Evolutionary conservation across 768 basidiomycete species (phyloP).

Genomic region (Cantharellus cinnabarinus): DNA sequence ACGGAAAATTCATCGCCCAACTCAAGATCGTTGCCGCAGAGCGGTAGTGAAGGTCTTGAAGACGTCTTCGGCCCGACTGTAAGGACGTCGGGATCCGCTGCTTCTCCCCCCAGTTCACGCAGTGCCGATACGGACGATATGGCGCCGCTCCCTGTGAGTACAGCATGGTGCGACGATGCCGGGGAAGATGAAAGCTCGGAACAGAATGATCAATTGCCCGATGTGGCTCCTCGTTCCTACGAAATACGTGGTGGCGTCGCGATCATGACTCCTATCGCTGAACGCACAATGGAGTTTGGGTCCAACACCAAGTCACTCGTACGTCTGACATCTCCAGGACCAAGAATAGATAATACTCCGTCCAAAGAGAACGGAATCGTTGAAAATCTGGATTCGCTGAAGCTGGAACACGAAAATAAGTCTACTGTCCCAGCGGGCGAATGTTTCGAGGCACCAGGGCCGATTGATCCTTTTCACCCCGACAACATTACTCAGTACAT

Average conservation of each 20-base stretch:
- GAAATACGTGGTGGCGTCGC: slow-evolving; percentile 39
- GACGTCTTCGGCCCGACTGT: too few relatives aligned
- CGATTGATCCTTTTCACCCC: slow-evolving; percentile 48
- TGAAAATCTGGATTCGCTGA: not conserved
- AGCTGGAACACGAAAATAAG: not conserved
- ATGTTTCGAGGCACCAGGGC: slow-evolving; percentile 8
- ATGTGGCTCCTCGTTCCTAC: not conserved
- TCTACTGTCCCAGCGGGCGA: not conserved
- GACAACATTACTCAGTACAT: slow-evolving; percentile 43
- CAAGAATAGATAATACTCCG: not conserved
- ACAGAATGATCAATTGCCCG: not conserved
- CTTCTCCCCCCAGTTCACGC: too few relatives aligned
- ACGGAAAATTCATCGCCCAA: too few relatives aligned
- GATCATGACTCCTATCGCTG: slow-evolving; percentile 95
- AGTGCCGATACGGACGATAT: too few relatives aligned
- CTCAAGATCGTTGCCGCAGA: too few relatives aligned
- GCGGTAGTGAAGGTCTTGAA: too few relatives aligned
- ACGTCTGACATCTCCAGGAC: not conserved
- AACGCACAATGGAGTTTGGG: slow-evolving; percentile 76
- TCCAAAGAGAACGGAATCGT: not conserved
- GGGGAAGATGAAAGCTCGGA: slow-evolving; percentile 15
- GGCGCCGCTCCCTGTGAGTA: not conserved
- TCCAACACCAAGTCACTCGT: slow-evolving; percentile 29
- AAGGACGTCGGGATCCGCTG: too few relatives aligned
- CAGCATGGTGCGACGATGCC: slow-evolving; percentile 4